Conservation (phyloP, 2,329 filamentous ascomycete genomes). For the Botrytis cinerea region DNA sequence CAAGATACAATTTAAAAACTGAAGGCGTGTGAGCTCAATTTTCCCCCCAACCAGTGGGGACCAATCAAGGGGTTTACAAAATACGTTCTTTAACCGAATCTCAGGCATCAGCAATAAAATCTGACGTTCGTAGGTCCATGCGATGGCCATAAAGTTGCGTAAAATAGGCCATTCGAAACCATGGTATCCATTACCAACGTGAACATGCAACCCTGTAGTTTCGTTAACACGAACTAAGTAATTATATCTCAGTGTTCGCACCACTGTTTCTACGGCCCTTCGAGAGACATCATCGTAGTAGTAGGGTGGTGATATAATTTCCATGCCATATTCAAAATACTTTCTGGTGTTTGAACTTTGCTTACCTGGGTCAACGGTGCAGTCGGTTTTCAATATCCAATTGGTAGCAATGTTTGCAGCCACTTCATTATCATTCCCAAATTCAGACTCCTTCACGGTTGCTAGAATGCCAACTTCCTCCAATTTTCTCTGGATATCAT, state of each 20-base stretch:
- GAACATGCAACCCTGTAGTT: slow-evolving; percentile 39
- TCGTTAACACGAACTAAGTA: slow-evolving; percentile 35
- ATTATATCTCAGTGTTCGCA: slow-evolving; percentile 19
- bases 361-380: background rate
- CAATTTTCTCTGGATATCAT: background rate
- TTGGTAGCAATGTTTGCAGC: background rate
- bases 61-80: background rate
- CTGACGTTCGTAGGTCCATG: slow-evolving; percentile 37
- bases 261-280: slow-evolving; percentile 21
- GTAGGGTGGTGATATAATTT: background rate
- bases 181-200: slow-evolving; percentile 37
- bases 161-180: slow-evolving; percentile 34
- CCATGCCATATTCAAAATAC: background rate
- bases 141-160: slow-evolving; percentile 39
- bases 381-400: slow-evolving; percentile 1
- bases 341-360: background rate
- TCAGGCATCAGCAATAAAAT: slow-evolving; percentile 22
- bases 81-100: background rate
- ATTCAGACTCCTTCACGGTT: background rate
- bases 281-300: background rate
- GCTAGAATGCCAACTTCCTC: background rate
- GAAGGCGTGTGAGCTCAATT: background rate
- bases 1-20: slow-evolving; percentile 6
- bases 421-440: background rate
- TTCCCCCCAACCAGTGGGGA: background rate